These are phyloP conservation scores for Chytriomyces sp. DNA, from an alignment of 192 early-diverging fungal genomes.

Conservation along the genomic window DNA sequence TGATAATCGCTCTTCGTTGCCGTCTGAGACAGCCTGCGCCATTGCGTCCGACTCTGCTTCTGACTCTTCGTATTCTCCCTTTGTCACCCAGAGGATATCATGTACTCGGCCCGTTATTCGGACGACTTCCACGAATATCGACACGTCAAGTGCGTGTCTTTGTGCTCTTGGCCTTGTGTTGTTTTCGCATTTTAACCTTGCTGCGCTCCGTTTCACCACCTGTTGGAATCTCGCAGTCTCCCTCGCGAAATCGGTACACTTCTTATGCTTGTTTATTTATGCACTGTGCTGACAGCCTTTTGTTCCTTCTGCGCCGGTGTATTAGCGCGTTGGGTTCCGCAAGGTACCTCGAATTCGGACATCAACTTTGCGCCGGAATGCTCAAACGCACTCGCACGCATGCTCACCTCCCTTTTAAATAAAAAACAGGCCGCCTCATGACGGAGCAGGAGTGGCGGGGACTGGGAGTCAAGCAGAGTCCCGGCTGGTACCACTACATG, in stretches of 20 bases:
- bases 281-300: no score
- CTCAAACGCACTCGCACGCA: no score
- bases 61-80: no score
- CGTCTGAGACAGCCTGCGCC: no score
- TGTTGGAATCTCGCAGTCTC: slow-evolving; percentile 29
- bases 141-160: slow-evolving; percentile 38
- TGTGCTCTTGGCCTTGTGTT: neutral
- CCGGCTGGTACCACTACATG: slow-evolving; percentile 44
- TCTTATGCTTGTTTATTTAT: neutral
- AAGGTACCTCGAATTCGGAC: slow-evolving; percentile 8
- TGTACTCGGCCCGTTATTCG: slow-evolving; percentile 37
- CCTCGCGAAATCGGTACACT: slow-evolving; percentile 41
- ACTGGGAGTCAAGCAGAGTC: slow-evolving; percentile 40
- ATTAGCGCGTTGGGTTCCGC: slow-evolving; percentile 38
- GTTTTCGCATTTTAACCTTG: slow-evolving; percentile 5
- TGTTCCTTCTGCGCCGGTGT: no score
- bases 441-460: slow-evolving; percentile 38
- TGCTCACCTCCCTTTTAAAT: neutral
- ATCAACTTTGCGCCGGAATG: no score
- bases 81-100: slow-evolving; percentile 31
- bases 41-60: neutral
- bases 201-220: neutral
- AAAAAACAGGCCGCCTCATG: slow-evolving; percentile 33
- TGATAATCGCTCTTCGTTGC: no score
- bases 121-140: slow-evolving; percentile 43